Conservation (phyloP, 2,329 filamentous ascomycete species). For the Talaromyces sp. region DNA sequence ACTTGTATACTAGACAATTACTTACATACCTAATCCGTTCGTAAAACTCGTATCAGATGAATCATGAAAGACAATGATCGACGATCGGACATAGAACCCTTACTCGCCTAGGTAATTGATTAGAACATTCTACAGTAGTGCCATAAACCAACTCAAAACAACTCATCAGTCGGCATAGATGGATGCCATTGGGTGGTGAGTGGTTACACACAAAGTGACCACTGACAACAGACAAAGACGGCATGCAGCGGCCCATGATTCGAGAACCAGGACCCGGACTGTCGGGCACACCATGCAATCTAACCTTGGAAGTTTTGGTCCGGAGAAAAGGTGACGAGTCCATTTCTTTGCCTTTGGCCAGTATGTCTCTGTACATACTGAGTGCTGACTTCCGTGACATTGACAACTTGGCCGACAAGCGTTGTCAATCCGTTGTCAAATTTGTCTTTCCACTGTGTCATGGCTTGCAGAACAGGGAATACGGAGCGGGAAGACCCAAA, state of each 20-base stretch:
- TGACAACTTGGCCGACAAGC: neutral
- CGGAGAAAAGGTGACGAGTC: neutral
- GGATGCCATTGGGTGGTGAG: neutral
- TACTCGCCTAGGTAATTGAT: neutral
- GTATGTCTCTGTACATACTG: no score
- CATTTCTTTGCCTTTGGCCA: neutral
- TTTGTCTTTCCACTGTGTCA: neutral
- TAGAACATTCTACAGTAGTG: neutral
- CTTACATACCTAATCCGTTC: neutral
- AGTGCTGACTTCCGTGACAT: neutral
- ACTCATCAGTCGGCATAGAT: neutral
- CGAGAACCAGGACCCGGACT: neutral
- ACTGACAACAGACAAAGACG: neutral
- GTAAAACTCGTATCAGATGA: no score
- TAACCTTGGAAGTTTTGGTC: no score
- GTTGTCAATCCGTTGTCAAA: neutral
- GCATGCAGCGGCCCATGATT: neutral
- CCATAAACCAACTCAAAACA: neutral
- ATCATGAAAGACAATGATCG: neutral
- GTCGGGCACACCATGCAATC: neutral
- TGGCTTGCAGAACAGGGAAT: neutral
- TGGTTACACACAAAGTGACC: neutral
- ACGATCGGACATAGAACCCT: neutral
- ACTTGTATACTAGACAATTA: slow-evolving; percentile 48
- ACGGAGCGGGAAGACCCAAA: neutral